Base-by-base conservation (phyloP, 352 stramenopile genomes). In the Peronosclerospora sorghi region DNA sequence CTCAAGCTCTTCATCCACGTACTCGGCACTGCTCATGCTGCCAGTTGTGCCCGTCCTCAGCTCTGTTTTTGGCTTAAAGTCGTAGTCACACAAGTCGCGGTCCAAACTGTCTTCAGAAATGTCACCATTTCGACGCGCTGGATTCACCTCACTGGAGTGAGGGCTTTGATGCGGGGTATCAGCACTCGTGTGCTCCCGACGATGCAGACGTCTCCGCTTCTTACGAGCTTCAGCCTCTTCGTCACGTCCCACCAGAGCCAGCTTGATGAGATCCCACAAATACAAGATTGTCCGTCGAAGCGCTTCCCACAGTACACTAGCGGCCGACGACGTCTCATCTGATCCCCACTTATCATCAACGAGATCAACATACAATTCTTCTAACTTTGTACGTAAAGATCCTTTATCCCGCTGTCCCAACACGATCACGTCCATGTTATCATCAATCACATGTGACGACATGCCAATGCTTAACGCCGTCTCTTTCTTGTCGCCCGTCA, bases 401-500 rank as follows among this genome's bases (percentile, higher is more conserved):
- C 59, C 69, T 36, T 91, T 91, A 43, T 91, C 80, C 2, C 82
- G 69, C 40, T 90, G 79, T 1, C 78, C 60, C 5, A 94, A 59
- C 18, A 93, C 78, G 32, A 94, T 86, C 2, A 94, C 81, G 47
- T 93, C 78, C 82, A 94, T 94, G 27, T 90, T 85, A 50, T 90
- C 77, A 45, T 88, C 76, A 23, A 94, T 94, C 29, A 93, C 77
- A 35, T 94, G 78, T 14, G 79, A 93, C 12, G 82, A 90, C 76
- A 92, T 91, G 20, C 81, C 81, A 18, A 93, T 91, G 40, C 77
- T 91, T 9, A 91, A 53, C 7, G 81, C 81, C 1, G 81, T 93
- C 56, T 93, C 81, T 51, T 90, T 91, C 43, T 93, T 93, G 60
- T 93, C 81, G 18, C 81, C 93, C 0, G 93, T 98, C 19, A 98